phyloP scores from a whole-genome alignment of 1,284 basidiomycete species.

The Tilletia caries region DNA sequence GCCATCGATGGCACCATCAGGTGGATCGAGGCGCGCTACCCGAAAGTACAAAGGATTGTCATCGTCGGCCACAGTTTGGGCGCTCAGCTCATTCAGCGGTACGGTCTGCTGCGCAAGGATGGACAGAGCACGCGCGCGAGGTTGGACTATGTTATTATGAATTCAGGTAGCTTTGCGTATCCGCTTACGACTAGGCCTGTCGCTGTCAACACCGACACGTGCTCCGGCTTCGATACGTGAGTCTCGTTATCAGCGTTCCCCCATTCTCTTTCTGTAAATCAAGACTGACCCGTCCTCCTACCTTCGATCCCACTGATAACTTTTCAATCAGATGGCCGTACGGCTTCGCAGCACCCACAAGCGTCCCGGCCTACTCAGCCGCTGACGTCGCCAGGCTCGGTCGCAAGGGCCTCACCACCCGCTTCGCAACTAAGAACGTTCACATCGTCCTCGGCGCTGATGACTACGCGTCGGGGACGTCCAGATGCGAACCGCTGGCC shows the following conservation, averaged over 20 bases:
- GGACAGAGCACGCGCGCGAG: not conserved
- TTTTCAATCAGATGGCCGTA: slow-evolving; percentile 1
- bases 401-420: not conserved
- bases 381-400: not conserved
- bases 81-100: slow-evolving; percentile 7
- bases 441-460: not conserved
- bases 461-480: slow-evolving; percentile 5
- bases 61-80: slow-evolving; percentile 12
- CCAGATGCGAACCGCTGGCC: not conserved
- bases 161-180: not conserved
- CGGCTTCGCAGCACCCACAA: not conserved
- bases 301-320: not conserved
- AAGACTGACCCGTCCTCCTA: not conserved
- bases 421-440: slow-evolving; percentile 6
- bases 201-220: not conserved
- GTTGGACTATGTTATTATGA: not conserved
- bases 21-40: slow-evolving; percentile 8
- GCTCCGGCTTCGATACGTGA: not conserved
- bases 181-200: not conserved
- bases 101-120: not conserved
- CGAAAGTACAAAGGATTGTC: slow-evolving; percentile 10
- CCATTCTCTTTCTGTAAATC: not conserved
- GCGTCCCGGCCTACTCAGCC: not conserved
- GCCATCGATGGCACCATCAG: not conserved
- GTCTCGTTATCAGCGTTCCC: not conserved